Conservation (phyloP, 768 basidiomycete genomes). For the Naganishia randhawae region DNA sequence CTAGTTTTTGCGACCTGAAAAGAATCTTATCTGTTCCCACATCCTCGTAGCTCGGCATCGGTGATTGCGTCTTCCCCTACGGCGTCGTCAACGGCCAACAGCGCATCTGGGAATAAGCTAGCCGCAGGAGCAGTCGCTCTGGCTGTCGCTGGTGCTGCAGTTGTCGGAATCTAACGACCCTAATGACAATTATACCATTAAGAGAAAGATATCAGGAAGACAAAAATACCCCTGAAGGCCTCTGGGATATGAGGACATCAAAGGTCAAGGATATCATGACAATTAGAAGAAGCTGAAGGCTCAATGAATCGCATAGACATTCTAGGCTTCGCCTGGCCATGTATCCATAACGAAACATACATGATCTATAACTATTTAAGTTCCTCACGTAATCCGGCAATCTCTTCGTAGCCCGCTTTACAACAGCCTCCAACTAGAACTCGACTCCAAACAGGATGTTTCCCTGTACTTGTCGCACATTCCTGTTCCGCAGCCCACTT, state of each 20-base stretch:
- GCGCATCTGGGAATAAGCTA: neutral
- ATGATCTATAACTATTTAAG: neutral
- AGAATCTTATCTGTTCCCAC: neutral
- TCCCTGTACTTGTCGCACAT: conserved; percentile 38
- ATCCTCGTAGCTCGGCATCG: neutral
- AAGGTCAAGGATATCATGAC: too few species aligned
- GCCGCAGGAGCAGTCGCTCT: conserved; percentile 25
- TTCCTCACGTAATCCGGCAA: conserved; percentile 45
- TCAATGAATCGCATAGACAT: neutral
- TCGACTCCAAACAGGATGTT: conserved; percentile 54
- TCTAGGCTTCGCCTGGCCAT: neutral
- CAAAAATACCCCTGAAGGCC: too few species aligned
- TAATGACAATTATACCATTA: too few species aligned
- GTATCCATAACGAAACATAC: neutral
- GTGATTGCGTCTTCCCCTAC: neutral
- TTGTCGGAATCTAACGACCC: conserved; percentile 1
- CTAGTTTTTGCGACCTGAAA: neutral
- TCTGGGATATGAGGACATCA: too few species aligned
- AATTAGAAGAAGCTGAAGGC: neutral
- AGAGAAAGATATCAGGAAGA: too few species aligned
- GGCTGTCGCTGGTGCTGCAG: conserved; percentile 16
- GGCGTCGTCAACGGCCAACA: conserved; percentile 4
- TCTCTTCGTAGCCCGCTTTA: conserved; percentile 59
- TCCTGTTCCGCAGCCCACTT: conserved; percentile 32
- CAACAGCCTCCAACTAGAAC: conserved; percentile 70